These are phyloP conservation scores for Naganishia kalamii DNA, from an alignment of 768 basidiomycete genomes.

Conservation along the genomic window DNA sequence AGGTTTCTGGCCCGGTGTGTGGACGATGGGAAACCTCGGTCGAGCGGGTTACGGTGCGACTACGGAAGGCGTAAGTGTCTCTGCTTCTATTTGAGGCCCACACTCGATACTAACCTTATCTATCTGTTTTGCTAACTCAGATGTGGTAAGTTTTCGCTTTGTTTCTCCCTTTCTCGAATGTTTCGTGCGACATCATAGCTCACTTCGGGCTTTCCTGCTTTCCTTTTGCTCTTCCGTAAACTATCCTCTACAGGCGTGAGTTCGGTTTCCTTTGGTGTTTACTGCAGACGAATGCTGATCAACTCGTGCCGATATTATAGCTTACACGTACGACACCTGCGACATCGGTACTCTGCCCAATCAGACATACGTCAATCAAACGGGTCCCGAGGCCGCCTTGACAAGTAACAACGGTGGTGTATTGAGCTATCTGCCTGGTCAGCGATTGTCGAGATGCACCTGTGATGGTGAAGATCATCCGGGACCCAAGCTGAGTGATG, in stretches of 20 bases:
- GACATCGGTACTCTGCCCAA: conserved; percentile 42
- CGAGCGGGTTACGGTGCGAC: conserved; percentile 19
- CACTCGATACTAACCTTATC: background rate
- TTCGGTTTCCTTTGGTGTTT: background rate
- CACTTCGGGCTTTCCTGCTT: background rate
- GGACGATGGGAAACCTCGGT: conserved; percentile 64
- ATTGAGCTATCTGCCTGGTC: conserved; percentile 46
- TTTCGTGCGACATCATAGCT: background rate
- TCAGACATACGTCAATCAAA: conserved; percentile 37
- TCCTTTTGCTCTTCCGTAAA: background rate
- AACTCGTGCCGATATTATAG: background rate
- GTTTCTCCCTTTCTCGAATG: too few species aligned
- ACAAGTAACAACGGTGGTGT: conserved; percentile 38
- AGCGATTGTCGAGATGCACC: conserved; percentile 63
- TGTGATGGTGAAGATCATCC: conserved; percentile 82
- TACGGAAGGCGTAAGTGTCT: conserved; percentile 18
- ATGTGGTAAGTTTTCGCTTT: conserved; percentile 1
- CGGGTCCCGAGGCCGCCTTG: conserved; percentile 37
- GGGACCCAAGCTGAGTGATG: conserved; percentile 71
- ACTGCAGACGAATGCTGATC: background rate
- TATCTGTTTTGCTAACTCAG: background rate
- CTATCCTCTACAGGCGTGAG: conserved; percentile 14
- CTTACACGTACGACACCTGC: conserved; percentile 43
- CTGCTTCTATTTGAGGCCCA: background rate
- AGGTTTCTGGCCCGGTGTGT: conserved; percentile 72